phyloP scores from a whole-genome alignment of 768 basidiomycete species.

The Leucogyrophana mollusca region DNA sequence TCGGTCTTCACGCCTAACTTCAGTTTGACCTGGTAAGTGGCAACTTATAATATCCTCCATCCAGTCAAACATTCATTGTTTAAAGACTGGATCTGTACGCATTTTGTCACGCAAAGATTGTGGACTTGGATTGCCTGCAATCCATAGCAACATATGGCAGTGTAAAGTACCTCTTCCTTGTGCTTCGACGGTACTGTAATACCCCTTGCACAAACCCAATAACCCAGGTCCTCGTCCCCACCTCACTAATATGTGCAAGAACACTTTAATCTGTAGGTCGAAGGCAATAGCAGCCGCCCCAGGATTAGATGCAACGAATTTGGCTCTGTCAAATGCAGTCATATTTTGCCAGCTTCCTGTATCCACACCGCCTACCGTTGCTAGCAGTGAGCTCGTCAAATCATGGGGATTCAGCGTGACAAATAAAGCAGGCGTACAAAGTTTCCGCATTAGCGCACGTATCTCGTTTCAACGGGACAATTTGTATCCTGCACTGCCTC shows the following conservation, averaged over 20 bases:
- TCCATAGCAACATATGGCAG: constrained; percentile 31
- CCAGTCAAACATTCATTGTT: constrained; percentile 2
- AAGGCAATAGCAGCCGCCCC: neutral
- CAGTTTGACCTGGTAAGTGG: neutral
- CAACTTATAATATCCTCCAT: neutral
- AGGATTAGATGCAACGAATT: neutral
- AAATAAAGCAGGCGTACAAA: constrained; percentile 39
- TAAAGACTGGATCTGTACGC: neutral
- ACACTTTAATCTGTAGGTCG: neutral
- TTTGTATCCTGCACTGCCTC: constrained; percentile 28
- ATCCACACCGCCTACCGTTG: constrained; percentile 1
- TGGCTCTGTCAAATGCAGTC: neutral
- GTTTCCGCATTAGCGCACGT: constrained; percentile 26
- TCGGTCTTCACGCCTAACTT: neutral
- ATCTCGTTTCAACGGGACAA: constrained; percentile 37
- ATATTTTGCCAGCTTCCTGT: neutral
- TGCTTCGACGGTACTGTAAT: constrained; percentile 24
- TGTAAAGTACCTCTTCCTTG: constrained; percentile 29
- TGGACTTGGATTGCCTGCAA: constrained; percentile 21
- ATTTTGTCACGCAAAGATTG: constrained; percentile 13
- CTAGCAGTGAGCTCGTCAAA: constrained; percentile 34
- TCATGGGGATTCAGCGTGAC: constrained; percentile 46
- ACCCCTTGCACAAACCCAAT: constrained; percentile 12
- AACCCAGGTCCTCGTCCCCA: constrained; percentile 7
- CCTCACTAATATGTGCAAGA: neutral